Conservation (phyloP, 73 alveolate genomes). For the Uronychia setigera region DNA sequence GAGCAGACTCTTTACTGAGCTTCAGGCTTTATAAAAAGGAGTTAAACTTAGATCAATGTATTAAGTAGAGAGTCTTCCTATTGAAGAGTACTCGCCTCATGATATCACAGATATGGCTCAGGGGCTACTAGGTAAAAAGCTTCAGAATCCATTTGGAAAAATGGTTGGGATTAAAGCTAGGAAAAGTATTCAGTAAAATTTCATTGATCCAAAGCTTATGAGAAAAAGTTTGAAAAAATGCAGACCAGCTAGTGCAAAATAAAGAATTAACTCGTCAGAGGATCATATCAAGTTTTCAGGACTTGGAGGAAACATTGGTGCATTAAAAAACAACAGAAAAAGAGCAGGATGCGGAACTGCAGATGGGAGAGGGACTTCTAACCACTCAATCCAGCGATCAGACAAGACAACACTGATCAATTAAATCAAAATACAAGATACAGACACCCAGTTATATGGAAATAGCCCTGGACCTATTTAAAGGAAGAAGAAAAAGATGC, state of each 20-base stretch:
- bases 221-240: no score
- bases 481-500: neutral
- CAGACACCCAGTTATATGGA: neutral
- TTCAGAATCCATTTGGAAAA: neutral
- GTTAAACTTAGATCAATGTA: neutral
- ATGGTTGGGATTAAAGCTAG: neutral
- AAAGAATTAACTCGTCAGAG: neutral
- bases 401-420: no score
- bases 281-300: neutral
- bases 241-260: neutral
- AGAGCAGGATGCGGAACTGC: neutral
- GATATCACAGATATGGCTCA: neutral
- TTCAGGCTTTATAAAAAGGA: neutral
- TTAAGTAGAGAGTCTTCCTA: neutral
- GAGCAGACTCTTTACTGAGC: neutral
- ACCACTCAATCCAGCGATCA: no score
- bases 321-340: neutral
- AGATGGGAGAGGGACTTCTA: no score
- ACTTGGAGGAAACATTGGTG: neutral
- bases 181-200: neutral
- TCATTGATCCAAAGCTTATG: neutral
- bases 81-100: neutral
- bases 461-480: neutral
- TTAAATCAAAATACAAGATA: neutral
- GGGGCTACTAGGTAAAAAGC: neutral